Conservation (phyloP, 2,329 filamentous ascomycete genomes). For the Hymenoscyphus infarciens region DNA sequence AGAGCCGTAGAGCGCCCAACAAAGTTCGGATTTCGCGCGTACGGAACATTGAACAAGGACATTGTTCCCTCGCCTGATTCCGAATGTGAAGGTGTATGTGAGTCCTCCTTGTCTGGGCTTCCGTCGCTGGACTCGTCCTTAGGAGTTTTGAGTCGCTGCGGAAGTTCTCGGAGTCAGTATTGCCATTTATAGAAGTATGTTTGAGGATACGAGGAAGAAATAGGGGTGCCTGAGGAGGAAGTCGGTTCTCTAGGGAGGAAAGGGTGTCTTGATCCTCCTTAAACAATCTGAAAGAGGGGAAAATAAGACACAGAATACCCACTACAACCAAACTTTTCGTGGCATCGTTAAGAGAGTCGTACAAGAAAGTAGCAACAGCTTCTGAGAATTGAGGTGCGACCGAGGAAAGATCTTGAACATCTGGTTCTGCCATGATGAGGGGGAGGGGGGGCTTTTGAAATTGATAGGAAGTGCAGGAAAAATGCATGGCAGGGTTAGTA, state of each 20-base stretch:
- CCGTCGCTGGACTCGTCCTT: not conserved
- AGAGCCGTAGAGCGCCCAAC: conserved; percentile 23
- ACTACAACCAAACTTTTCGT: conserved; percentile 8
- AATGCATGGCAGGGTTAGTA: not conserved
- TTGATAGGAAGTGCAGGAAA: not conserved
- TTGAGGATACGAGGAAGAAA: too few relatives aligned
- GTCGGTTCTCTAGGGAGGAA: too few relatives aligned
- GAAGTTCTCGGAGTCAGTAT: too few relatives aligned
- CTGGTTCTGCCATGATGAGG: conserved; percentile 3
- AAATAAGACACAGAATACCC: too few relatives aligned
- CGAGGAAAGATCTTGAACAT: conserved; percentile 3
- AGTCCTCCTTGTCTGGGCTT: conserved; percentile 1
- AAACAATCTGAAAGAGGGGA: too few relatives aligned
- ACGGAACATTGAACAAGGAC: conserved; percentile 21
- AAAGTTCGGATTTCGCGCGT: conserved; percentile 25
- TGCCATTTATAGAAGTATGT: too few relatives aligned
- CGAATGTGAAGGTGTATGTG: conserved; percentile 10
- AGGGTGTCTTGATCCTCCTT: too few relatives aligned
- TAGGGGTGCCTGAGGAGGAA: too few relatives aligned
- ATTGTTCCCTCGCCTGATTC: conserved; percentile 11
- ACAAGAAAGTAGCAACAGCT: conserved; percentile 11
- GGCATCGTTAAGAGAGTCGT: conserved; percentile 9
- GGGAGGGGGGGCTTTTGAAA: not conserved
- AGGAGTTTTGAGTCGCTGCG: conserved; percentile 10
- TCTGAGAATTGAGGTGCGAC: conserved; percentile 11